Base-by-base conservation (phyloP, 2,329 filamentous ascomycete genomes). In the Incumbomyces delicatus region DNA sequence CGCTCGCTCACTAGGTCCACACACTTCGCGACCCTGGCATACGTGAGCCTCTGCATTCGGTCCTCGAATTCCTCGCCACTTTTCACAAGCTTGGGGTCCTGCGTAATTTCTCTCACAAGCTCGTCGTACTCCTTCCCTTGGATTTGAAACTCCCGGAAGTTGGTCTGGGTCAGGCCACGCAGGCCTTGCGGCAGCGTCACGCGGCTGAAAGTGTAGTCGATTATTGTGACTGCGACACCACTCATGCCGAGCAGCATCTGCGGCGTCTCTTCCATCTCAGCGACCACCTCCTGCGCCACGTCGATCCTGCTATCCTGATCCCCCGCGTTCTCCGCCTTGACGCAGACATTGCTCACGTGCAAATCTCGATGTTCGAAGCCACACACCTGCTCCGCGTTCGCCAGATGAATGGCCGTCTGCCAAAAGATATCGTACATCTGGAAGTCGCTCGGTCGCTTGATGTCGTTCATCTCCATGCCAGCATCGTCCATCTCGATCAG, bases 141-240 rank as follows among this genome's bases (percentile, higher is more conserved):
- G 55, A 44, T 17, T 29, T 27, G 2, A 46, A 47, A 35, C 35
- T 42, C 31, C 3, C 34, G 34, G 22, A 46, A 37, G 14, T 40
- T 39, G 10, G 36, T 37, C 11, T 30, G 6, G 5, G 34, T 36
- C 34, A 22, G 22, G 4, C 22, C 22, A 8, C 22, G 5, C 22
- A 5, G 8, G 5, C 22, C 12, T 44, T 30, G n/a, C 31, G 43
- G 33, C 51, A 81, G 64, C 18, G 72, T 68, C 1, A 77, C 77
- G n/a, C 80, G 74, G 1, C 78, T 81, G 31, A 83, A 70, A 1
- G 80, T 82, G 60, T 83, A 83, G 60, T 83, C 80, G 53, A 83
- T 83, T 18, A 83, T 71, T 0, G 80, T 82, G 1, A 77, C 77
- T 53, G 80, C 75, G 3, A 82, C 62, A 1, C 68, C 67, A 12